These are phyloP conservation scores for Sugiyamaella japonica DNA, from an alignment of 1,139 yeast species.

Conservation along the genomic window DNA sequence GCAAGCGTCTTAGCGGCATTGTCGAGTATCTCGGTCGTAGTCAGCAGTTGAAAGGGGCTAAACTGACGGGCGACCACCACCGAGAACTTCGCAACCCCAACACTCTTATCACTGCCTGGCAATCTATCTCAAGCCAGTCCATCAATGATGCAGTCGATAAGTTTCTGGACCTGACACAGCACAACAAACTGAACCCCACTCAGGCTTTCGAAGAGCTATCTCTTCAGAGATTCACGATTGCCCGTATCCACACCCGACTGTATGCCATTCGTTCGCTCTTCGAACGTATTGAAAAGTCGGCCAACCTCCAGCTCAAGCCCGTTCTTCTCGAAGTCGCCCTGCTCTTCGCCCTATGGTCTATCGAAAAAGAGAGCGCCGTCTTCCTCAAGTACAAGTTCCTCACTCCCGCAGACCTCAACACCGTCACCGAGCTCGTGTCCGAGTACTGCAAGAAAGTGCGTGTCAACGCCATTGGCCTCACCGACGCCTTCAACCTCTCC, in stretches of 20 bases:
- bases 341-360: slow-evolving; percentile 67
- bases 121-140: slow-evolving; percentile 42
- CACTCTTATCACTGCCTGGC: slow-evolving; percentile 44
- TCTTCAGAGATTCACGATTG: slow-evolving; percentile 47
- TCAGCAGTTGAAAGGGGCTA: slow-evolving; percentile 28
- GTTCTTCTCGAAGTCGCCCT: slow-evolving; percentile 52
- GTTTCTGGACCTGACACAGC: slow-evolving; percentile 29
- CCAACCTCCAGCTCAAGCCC: slow-evolving; percentile 37
- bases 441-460: slow-evolving; percentile 46
- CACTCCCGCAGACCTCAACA: slow-evolving; percentile 39
- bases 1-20: slow-evolving; percentile 37
- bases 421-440: slow-evolving; percentile 40
- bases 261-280: slow-evolving; percentile 43
- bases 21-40: slow-evolving; percentile 36
- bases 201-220: slow-evolving; percentile 48
- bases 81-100: slow-evolving; percentile 35
- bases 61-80: slow-evolving; percentile 26
- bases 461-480: slow-evolving; percentile 72
- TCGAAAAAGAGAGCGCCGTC: slow-evolving; percentile 74
- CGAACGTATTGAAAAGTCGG: slow-evolving; percentile 35
- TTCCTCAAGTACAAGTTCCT: slow-evolving; percentile 68
- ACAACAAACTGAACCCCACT: slow-evolving; percentile 36
- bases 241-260: slow-evolving; percentile 46
- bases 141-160: slow-evolving; percentile 41
- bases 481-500: slow-evolving; percentile 86